Conservation (phyloP, 1,284 basidiomycete genomes). For the Singerocomus inundabilis region DNA sequence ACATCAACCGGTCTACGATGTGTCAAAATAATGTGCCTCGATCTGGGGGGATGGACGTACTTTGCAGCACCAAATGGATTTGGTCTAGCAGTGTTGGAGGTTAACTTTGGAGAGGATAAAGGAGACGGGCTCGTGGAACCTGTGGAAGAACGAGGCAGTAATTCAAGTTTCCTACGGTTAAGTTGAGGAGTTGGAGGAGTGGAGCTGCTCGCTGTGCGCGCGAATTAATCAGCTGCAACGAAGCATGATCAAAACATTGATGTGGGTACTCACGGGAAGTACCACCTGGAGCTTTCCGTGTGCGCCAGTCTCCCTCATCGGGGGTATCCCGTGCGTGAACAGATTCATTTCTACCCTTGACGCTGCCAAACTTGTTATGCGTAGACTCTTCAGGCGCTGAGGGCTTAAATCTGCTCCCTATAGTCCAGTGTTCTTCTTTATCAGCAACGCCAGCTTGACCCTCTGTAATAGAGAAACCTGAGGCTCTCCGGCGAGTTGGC, state of each 20-base stretch:
- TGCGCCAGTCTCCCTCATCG: slow-evolving; percentile 66
- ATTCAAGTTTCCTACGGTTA: slow-evolving; percentile 75
- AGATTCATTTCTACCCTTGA: slow-evolving; percentile 52
- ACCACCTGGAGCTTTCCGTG: slow-evolving; percentile 44
- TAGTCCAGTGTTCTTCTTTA: slow-evolving; percentile 71
- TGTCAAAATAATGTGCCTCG: slow-evolving; percentile 8
- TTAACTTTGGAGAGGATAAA: slow-evolving; percentile 71
- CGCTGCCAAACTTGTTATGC: slow-evolving; percentile 50
- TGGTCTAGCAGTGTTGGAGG: slow-evolving; percentile 41
- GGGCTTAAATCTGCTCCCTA: slow-evolving; percentile 70
- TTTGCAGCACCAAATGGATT: slow-evolving; percentile 89
- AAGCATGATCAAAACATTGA: neutral
- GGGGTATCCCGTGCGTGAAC: slow-evolving; percentile 44
- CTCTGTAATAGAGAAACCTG: slow-evolving; percentile 54
- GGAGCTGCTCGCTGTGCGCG: slow-evolving; percentile 58
- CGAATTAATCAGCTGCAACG: slow-evolving; percentile 7
- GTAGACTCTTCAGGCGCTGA: slow-evolving; percentile 40
- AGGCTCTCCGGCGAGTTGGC: slow-evolving; percentile 50
- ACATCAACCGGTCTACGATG: slow-evolving; percentile 79
- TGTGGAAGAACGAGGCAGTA: slow-evolving; percentile 72
- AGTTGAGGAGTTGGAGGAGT: slow-evolving; percentile 79
- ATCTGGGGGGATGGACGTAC: slow-evolving; percentile 40
- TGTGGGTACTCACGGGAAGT: slow-evolving; percentile 55
- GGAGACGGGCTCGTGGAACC: slow-evolving; percentile 66
- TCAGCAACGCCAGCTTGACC: slow-evolving; percentile 61